Conservation (phyloP, 805 yeast species). For the Kodamaea neixiangensis region DNA sequence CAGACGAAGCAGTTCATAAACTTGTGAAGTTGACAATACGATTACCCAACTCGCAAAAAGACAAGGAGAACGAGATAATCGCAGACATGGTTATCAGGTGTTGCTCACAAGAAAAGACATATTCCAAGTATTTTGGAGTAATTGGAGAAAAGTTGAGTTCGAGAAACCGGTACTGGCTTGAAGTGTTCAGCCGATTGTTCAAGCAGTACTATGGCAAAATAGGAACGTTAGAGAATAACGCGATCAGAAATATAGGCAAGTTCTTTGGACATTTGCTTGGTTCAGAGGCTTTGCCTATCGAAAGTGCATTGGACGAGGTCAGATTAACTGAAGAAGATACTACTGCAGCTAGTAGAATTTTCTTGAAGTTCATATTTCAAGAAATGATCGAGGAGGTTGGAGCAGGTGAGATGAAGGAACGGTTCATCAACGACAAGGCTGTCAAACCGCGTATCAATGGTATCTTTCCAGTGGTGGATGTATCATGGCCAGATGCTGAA, state of each 20-base stretch:
- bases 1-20: constrained; percentile 93
- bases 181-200: constrained; percentile 55
- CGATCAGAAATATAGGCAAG: constrained; percentile 75
- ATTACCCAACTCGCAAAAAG: constrained; percentile 9
- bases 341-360: constrained; percentile 78
- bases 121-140: constrained; percentile 81
- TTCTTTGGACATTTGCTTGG: constrained; percentile 86
- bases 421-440: constrained; percentile 45
- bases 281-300: constrained; percentile 65
- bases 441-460: constrained; percentile 34
- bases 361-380: constrained; percentile 77
- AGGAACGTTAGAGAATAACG: constrained; percentile 70
- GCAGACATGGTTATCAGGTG: constrained; percentile 76
- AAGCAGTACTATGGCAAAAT: constrained; percentile 54
- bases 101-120: constrained; percentile 83
- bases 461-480: constrained; percentile 58
- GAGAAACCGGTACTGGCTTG: constrained; percentile 56
- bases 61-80: constrained; percentile 49
- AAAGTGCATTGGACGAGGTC: constrained; percentile 52
- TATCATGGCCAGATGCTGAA: constrained; percentile 40
- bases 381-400: constrained; percentile 82
- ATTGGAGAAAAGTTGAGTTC: constrained; percentile 66
- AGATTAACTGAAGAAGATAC: constrained; percentile 70
- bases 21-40: constrained; percentile 49
- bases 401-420: constrained; percentile 44